Evolutionary conservation across 495 filamentous ascomycete species (phyloP).

Genomic region (Wilcoxina mikolae): DNA sequence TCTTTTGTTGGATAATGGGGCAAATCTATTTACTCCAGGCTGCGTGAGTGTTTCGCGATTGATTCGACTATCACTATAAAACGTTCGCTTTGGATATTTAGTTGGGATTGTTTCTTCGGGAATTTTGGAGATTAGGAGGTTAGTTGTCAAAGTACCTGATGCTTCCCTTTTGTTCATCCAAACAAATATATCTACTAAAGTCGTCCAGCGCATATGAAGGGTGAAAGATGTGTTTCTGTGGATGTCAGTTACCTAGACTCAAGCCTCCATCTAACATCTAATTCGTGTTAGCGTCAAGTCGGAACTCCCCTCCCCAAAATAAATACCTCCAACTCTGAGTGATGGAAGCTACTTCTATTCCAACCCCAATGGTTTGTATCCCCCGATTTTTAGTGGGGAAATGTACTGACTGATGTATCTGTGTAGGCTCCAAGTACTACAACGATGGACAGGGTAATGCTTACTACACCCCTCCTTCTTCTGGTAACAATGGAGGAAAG

Average conservation of each 20-base stretch:
- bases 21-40: too few relatives aligned
- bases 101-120: too few relatives aligned
- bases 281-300: not conserved
- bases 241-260: not conserved
- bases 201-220: not conserved
- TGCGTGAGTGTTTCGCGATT: too few relatives aligned
- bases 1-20: too few relatives aligned
- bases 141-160: too few relatives aligned
- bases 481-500: too few relatives aligned
- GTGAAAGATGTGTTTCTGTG: not conserved
- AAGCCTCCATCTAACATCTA: not conserved
- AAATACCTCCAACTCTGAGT: not conserved
- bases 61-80: too few relatives aligned
- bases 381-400: not conserved
- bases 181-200: not conserved
- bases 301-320: not conserved
- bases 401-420: not conserved
- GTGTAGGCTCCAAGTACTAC: not conserved
- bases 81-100: too few relatives aligned
- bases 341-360: not conserved
- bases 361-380: not conserved
- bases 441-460: not conserved
- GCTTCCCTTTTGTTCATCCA: not conserved
- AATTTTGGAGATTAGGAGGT: too few relatives aligned
- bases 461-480: not conserved